These are phyloP conservation scores for Fagopyrum esculentum DNA, from an alignment of 148 eudicot genomes.

Conservation along the genomic window DNA sequence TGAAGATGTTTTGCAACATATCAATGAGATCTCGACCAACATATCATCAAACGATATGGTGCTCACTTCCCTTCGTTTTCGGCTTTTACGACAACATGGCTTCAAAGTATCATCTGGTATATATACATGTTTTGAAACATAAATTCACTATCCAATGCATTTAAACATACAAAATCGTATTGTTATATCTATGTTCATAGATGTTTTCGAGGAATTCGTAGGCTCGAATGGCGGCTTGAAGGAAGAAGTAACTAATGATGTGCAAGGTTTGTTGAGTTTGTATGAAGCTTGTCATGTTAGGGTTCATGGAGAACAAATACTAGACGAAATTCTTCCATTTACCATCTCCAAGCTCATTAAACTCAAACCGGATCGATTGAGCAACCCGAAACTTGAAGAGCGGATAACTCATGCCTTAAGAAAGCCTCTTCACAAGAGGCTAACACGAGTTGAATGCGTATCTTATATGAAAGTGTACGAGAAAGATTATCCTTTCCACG, in stretches of 20 bases:
- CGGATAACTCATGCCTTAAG: conserved; percentile 18
- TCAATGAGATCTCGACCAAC: neutral
- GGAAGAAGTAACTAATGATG: conserved; percentile 14
- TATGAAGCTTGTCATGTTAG: conserved; percentile 33
- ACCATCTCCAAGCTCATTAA: conserved; percentile 17
- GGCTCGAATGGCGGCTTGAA: conserved; percentile 14
- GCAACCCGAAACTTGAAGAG: neutral
- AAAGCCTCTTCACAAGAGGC: conserved; percentile 18
- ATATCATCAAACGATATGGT: conserved; percentile 18
- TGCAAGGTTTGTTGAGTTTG: conserved; percentile 24
- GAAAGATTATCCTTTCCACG: conserved; percentile 5
- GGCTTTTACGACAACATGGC: conserved; percentile 24
- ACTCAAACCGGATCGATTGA: neutral
- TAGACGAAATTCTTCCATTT: conserved; percentile 31
- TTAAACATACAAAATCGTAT: no score
- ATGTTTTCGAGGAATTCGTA: conserved; percentile 20
- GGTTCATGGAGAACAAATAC: conserved; percentile 25
- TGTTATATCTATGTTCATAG: no score
- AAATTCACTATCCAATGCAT: neutral
- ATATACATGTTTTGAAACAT: no score
- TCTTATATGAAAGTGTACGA: conserved; percentile 26
- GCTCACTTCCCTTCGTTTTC: conserved; percentile 30
- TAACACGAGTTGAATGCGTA: conserved; percentile 20
- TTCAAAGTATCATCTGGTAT: conserved; percentile 20
- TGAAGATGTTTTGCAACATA: neutral